Conservation (phyloP, 2,329 filamentous ascomycete genomes). For the Beauveria sp. region DNA sequence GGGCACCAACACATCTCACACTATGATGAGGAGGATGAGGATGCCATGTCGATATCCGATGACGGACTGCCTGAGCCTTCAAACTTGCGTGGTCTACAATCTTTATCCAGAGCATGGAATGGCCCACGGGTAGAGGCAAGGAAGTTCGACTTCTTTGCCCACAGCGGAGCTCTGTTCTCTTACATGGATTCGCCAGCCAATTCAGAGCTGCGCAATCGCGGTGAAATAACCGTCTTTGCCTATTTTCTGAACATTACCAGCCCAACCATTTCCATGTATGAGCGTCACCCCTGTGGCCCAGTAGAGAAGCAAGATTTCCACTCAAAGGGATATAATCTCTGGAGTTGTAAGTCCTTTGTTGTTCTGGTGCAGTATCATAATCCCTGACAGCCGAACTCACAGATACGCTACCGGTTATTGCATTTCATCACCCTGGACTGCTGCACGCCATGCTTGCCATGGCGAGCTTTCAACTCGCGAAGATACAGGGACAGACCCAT, state of each 20-base stretch:
- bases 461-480: constrained; percentile 80
- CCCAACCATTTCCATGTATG: constrained; percentile 78
- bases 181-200: constrained; percentile 59
- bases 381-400: constrained; percentile 17
- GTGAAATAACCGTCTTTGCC: constrained; percentile 76
- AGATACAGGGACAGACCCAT: constrained; percentile 63
- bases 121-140: constrained; percentile 35
- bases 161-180: constrained; percentile 48
- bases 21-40: constrained; percentile 12
- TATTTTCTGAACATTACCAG: constrained; percentile 89
- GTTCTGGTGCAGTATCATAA: background rate
- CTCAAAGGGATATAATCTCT: constrained; percentile 55
- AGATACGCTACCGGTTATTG: constrained; percentile 76
- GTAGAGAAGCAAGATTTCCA: constrained; percentile 49
- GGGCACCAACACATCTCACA: background rate
- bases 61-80: background rate
- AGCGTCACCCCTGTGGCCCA: constrained; percentile 70
- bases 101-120: constrained; percentile 11
- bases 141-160: constrained; percentile 38
- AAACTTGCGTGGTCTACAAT: background rate
- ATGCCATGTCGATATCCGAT: constrained; percentile 12
- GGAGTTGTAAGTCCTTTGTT: constrained; percentile 44
- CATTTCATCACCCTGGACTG: constrained; percentile 76
- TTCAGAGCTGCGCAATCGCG: constrained; percentile 70
- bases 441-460: constrained; percentile 87